Evolutionary conservation across 2,329 filamentous ascomycete genomes (phyloP).

Genomic region (Fusarium odoratissimum): DNA sequence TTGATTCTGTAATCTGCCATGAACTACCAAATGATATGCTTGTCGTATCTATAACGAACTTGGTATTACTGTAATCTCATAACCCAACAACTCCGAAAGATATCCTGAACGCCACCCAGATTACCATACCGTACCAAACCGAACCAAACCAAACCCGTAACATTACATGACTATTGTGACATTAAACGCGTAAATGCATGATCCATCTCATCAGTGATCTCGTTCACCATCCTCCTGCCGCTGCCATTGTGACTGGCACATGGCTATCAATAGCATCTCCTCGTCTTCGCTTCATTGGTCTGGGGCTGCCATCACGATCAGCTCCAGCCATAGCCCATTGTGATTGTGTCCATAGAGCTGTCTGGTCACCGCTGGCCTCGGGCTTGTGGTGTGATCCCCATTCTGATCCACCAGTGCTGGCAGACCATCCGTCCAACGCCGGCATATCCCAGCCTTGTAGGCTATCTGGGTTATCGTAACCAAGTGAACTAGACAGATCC

Average conservation of each 20-base stretch:
- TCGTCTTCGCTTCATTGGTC: constrained; percentile 53
- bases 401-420: constrained; percentile 46
- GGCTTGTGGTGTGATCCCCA: constrained; percentile 51
- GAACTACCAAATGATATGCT: constrained; percentile 27
- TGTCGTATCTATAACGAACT: constrained; percentile 24
- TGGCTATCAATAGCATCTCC: constrained; percentile 49
- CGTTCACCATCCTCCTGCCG: constrained; percentile 48
- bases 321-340: constrained; percentile 51
- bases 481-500: constrained; percentile 49
- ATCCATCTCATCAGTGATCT: constrained; percentile 13
- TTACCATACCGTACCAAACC: not conserved
- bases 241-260: constrained; percentile 48
- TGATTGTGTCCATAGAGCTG: constrained; percentile 51
- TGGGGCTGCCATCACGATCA: constrained; percentile 51
- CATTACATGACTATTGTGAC: constrained; percentile 31
- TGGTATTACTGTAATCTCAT: constrained; percentile 31
- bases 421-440: constrained; percentile 51
- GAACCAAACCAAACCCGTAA: not conserved
- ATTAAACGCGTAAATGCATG: constrained; percentile 35
- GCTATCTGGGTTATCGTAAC: constrained; percentile 50
- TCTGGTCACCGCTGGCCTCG: constrained; percentile 44
- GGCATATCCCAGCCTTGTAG: constrained; percentile 55
- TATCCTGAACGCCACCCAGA: constrained; percentile 23
- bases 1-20: not conserved
- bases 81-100: constrained; percentile 7